A percentile compares a stretch with the other conserved stretches of the same genome.
phyloP scores from a whole-genome alignment of 129 eudicot genomes.

The Apium graveolens region DNA sequence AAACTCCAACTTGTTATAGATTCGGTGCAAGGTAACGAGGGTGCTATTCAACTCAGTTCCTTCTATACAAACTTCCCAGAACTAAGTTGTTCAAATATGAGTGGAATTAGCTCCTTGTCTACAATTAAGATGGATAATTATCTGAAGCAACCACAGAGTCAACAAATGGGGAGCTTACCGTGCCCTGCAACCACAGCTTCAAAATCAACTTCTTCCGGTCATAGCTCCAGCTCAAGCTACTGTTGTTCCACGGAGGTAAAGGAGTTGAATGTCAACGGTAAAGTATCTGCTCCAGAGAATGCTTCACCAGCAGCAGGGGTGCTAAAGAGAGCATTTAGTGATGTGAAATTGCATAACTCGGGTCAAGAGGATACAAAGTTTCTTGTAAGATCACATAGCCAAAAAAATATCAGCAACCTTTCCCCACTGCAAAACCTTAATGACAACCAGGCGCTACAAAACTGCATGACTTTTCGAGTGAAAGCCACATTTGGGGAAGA shows the following conservation, averaged over 20 bases:
- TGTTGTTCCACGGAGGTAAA: conserved; percentile 25
- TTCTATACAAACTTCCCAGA: conserved; percentile 56
- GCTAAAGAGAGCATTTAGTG: conserved; percentile 27
- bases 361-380: conserved; percentile 25
- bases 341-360: conserved; percentile 17
- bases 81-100: conserved; percentile 25
- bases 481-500: conserved; percentile 43
- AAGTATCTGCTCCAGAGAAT: conserved; percentile 2
- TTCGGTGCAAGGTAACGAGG: conserved; percentile 60
- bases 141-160: conserved; percentile 9
- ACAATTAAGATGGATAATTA: conserved; percentile 25
- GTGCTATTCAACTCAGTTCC: conserved; percentile 49
- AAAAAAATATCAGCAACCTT: conserved; percentile 8
- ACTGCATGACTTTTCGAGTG: conserved; percentile 29
- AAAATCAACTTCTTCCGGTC: conserved; percentile 28
- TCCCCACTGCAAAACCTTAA: conserved; percentile 13
- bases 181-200: conserved; percentile 22
- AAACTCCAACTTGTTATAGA: conserved; percentile 58
- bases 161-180: conserved; percentile 13
- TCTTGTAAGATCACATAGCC: conserved; percentile 20
- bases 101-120: conserved; percentile 17
- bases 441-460: conserved; percentile 3
- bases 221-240: conserved; percentile 36
- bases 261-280: neutral
- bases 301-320: conserved; percentile 11